These are phyloP conservation scores for Calycina herbarum DNA, from an alignment of 2,329 filamentous ascomycete species.

Conservation along the genomic window DNA sequence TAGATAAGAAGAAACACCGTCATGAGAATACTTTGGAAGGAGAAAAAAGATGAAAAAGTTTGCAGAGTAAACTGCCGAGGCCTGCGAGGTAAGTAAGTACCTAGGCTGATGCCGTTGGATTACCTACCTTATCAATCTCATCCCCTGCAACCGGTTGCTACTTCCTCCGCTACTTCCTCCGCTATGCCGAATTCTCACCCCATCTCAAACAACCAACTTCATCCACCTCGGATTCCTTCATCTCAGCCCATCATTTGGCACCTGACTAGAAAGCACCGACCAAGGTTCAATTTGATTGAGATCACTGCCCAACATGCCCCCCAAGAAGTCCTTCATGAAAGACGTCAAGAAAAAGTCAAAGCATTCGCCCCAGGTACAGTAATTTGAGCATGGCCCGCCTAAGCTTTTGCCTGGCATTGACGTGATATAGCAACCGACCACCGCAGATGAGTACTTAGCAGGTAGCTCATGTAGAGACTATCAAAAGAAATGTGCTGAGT, in stretches of 20 bases:
- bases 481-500: constrained; percentile 17
- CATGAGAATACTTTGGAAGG: no score
- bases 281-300: not conserved
- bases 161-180: not conserved
- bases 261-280: not conserved
- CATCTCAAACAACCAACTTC: not conserved
- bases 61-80: no score
- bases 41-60: no score
- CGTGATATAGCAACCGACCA: constrained; percentile 50
- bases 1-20: not conserved
- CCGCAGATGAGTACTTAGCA: constrained; percentile 67
- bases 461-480: constrained; percentile 39
- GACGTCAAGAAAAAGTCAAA: constrained; percentile 43
- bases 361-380: constrained; percentile 31
- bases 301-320: constrained; percentile 28
- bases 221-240: not conserved
- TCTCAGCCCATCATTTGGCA: not conserved
- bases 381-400: not conserved
- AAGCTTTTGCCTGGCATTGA: not conserved
- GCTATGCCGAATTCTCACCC: not conserved
- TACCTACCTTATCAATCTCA: not conserved
- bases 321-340: constrained; percentile 39
- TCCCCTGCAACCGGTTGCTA: not conserved
- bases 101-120: not conserved
- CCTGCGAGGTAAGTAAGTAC: no score